Percentiles rank a stretch among this genome's conserved stretches.
phyloP scores from a whole-genome alignment of 805 yeast genomes.

The Zygosaccharomyces gambellarensis region DNA sequence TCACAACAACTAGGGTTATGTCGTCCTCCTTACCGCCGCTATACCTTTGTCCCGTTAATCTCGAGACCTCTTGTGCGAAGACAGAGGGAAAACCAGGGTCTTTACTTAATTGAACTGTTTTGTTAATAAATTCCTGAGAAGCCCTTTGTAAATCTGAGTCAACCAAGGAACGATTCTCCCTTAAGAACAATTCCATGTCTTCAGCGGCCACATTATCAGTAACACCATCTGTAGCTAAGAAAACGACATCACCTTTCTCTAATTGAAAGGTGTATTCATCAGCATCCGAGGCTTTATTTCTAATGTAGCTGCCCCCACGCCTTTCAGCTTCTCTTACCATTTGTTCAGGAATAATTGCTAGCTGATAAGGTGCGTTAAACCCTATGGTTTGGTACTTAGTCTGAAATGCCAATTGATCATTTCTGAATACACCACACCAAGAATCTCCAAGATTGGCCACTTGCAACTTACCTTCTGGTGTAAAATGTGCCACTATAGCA shows the following conservation, averaged over 20 bases:
- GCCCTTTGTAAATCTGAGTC: constrained; percentile 40
- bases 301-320: constrained; percentile 59
- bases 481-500: constrained; percentile 73
- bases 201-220: constrained; percentile 74
- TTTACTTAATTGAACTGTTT: constrained; percentile 63
- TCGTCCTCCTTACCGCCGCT: constrained; percentile 96
- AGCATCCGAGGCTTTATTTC: constrained; percentile 64
- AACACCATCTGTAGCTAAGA: constrained; percentile 92
- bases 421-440: constrained; percentile 83
- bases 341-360: constrained; percentile 73
- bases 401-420: constrained; percentile 53
- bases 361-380: constrained; percentile 88
- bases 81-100: constrained; percentile 77
- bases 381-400: constrained; percentile 78
- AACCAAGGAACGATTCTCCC: constrained; percentile 39
- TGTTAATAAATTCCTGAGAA: constrained; percentile 53
- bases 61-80: constrained; percentile 71
- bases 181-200: constrained; percentile 66
- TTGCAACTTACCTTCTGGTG: constrained; percentile 46
- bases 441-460: constrained; percentile 91
- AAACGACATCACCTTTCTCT: constrained; percentile 63
- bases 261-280: constrained; percentile 64
- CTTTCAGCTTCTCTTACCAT: constrained; percentile 48
- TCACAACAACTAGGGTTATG: constrained; percentile 74
- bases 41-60: constrained; percentile 61